phyloP scores from a whole-genome alignment of 2,329 filamentous ascomycete species.

The Diaporthe velutina region DNA sequence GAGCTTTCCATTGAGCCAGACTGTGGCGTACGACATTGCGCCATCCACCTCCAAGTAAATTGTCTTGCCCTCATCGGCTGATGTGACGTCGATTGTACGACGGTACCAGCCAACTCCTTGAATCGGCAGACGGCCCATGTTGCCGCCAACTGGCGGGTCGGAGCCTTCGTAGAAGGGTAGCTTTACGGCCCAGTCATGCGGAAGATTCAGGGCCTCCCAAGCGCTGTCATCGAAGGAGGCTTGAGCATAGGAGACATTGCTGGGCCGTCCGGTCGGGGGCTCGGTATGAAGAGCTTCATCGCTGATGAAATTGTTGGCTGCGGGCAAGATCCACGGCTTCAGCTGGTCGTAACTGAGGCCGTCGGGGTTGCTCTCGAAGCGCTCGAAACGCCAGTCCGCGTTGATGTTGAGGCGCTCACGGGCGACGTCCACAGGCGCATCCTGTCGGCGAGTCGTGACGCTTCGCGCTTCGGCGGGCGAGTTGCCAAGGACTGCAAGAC shows the following conservation, averaged over 20 bases:
- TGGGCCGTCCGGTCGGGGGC: neutral
- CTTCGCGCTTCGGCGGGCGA: conserved; percentile 4
- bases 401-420: conserved; percentile 32
- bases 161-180: conserved; percentile 55
- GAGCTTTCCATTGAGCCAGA: conserved; percentile 63
- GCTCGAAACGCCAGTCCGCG: conserved; percentile 16
- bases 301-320: conserved; percentile 22
- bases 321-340: conserved; percentile 14
- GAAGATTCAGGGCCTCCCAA: conserved; percentile 57
- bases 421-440: neutral
- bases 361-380: conserved; percentile 20
- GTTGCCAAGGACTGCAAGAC: conserved; percentile 4
- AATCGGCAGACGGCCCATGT: conserved; percentile 58
- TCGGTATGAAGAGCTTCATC: conserved; percentile 3
- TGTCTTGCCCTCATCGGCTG: conserved; percentile 51
- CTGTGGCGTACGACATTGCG: conserved; percentile 63
- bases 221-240: conserved; percentile 49
- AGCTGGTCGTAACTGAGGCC: conserved; percentile 15
- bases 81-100: conserved; percentile 50
- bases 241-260: conserved; percentile 18
- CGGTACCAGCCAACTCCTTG: conserved; percentile 68
- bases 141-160: conserved; percentile 49
- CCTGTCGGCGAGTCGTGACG: neutral
- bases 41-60: conserved; percentile 64
- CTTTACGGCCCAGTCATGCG: conserved; percentile 63